These are phyloP conservation scores for Aspergillus tanneri DNA, from an alignment of 2,329 filamentous ascomycete species.

Conservation along the genomic window DNA sequence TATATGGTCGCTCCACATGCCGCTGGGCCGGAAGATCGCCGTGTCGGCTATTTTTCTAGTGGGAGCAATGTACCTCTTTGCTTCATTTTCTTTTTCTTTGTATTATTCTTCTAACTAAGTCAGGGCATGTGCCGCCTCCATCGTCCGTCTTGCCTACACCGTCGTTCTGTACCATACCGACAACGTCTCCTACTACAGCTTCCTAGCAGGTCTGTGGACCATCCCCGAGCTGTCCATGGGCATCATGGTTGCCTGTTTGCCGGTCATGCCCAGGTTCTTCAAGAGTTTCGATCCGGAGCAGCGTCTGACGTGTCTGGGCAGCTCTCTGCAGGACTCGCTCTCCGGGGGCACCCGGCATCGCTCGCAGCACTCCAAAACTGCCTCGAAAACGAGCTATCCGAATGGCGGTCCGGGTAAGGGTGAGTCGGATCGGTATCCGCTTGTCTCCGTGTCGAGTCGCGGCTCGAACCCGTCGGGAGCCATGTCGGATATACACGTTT, in stretches of 20 bases:
- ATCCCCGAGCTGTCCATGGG: neutral
- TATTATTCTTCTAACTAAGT: neutral
- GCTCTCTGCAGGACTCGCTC: neutral
- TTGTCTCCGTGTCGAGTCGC: too few relatives aligned
- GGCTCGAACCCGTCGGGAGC: too few relatives aligned
- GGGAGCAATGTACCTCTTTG: neutral
- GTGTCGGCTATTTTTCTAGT: neutral
- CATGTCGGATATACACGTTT: too few relatives aligned
- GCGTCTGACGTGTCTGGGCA: neutral
- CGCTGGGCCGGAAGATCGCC: neutral
- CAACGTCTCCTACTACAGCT: neutral
- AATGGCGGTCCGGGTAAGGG: too few relatives aligned
- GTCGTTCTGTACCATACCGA: neutral
- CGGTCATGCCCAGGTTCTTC: neutral
- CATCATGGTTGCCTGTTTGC: neutral
- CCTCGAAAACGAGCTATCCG: too few relatives aligned
- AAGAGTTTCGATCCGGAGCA: neutral
- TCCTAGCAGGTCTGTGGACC: neutral
- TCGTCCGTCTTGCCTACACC: neutral
- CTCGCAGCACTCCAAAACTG: too few relatives aligned
- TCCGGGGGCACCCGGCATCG: too few relatives aligned
- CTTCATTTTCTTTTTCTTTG: neutral
- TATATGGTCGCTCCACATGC: neutral
- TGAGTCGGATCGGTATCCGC: too few relatives aligned
- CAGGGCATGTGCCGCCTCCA: neutral